A percentile compares a stretch with the other conserved stretches of the same genome.
These are phyloP conservation scores for Nakazawaea anatomiae DNA, from an alignment of 805 yeast genomes.

Conservation along the genomic window DNA sequence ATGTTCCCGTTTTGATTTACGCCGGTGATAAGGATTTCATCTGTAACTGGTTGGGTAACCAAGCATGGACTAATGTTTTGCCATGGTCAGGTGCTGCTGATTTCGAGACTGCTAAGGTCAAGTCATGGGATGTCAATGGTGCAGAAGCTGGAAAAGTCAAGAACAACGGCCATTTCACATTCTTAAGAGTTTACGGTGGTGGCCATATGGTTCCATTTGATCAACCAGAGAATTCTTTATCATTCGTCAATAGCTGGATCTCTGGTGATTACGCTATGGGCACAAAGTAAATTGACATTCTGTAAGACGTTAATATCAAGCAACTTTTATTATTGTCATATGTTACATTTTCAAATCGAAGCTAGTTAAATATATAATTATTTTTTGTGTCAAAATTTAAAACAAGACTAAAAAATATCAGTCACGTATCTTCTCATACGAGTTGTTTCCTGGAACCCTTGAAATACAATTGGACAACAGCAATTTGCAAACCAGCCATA, in stretches of 20 bases:
- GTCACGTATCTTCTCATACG: conserved; percentile 27
- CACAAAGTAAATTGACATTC: conserved; percentile 1
- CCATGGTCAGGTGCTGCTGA: conserved; percentile 55
- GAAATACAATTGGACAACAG: conserved; percentile 65
- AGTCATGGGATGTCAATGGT: conserved; percentile 23
- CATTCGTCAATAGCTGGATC: conserved; percentile 74
- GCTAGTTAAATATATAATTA: background rate
- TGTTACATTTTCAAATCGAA: too few species aligned
- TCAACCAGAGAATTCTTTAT: conserved; percentile 69
- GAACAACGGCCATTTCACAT: conserved; percentile 64
- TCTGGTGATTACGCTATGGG: conserved; percentile 40
- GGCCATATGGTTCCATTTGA: conserved; percentile 94
- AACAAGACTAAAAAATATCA: too few species aligned
- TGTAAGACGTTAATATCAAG: too few species aligned
- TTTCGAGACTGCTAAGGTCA: conserved; percentile 29
- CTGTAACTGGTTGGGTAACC: conserved; percentile 90
- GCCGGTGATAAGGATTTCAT: conserved; percentile 95
- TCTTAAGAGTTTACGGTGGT: conserved; percentile 71
- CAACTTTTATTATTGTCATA: too few species aligned
- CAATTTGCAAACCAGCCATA: conserved; percentile 65
- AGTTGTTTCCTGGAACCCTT: conserved; percentile 64
- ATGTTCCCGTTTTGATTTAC: conserved; percentile 75
- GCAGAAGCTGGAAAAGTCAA: conserved; percentile 67
- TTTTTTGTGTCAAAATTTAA: background rate
- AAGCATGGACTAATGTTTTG: conserved; percentile 70